phyloP scores from a whole-genome alignment of 257 asterid species.

The Mentha longifolia region DNA sequence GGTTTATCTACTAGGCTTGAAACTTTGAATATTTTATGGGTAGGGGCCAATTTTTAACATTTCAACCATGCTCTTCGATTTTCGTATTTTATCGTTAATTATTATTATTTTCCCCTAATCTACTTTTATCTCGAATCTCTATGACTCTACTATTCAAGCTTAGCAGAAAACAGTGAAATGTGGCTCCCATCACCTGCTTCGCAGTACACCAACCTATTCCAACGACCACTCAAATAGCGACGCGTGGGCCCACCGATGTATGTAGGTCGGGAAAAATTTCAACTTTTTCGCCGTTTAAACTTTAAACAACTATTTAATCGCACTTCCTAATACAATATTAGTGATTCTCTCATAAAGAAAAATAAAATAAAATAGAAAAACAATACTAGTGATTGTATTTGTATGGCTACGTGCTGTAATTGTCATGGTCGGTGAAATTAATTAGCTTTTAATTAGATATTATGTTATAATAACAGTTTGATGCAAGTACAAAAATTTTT shows the following conservation, averaged over 20 bases:
- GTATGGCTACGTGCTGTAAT: neutral
- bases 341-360: no score
- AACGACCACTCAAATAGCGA: neutral
- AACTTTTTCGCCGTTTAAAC: neutral
- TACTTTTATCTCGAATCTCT: neutral
- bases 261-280: neutral
- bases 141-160: neutral
- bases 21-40: neutral
- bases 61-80: neutral
- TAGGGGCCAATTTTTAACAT: conserved; percentile 27
- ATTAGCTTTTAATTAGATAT: no score
- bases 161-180: neutral
- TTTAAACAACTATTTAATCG: no score
- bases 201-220: conserved; percentile 25
- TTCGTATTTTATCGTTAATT: neutral
- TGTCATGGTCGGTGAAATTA: no score
- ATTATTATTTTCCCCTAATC: conserved; percentile 11
- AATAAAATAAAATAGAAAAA: no score
- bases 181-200: conserved; percentile 22
- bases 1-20: neutral
- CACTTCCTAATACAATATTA: no score
- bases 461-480: no score
- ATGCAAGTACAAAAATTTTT: no score
- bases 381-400: neutral
- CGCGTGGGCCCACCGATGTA: conserved; percentile 14